These are phyloP conservation scores for Tetramitus jugosus DNA, from an alignment of 208 protist genomes.

Conservation along the genomic window DNA sequence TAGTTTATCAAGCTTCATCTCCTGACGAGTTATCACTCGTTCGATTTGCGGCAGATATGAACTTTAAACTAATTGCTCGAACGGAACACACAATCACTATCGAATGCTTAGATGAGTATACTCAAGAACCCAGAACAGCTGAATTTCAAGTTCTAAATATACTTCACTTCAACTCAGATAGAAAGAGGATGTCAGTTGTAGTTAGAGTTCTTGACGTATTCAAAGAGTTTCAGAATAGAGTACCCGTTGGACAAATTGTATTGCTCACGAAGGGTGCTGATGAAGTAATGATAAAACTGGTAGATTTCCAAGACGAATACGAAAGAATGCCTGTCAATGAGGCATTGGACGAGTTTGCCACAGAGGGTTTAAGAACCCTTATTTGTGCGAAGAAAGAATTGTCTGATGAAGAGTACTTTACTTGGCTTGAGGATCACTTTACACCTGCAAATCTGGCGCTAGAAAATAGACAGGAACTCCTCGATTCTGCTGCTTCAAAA, in stretches of 20 bases:
- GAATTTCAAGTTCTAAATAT: conserved; percentile 64
- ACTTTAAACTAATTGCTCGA: conserved; percentile 42
- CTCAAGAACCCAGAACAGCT: conserved; percentile 16
- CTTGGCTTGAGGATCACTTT: conserved; percentile 26
- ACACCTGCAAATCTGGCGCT: neutral
- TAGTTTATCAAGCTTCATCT: conserved; percentile 64
- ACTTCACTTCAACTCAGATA: conserved; percentile 53
- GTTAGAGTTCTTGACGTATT: conserved; percentile 12
- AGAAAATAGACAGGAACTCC: conserved; percentile 18
- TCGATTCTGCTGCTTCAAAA: conserved; percentile 21
- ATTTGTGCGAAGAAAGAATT: conserved; percentile 22
- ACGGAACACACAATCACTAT: conserved; percentile 38
- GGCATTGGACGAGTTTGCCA: conserved; percentile 28
- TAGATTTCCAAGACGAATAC: neutral
- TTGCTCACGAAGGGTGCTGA: conserved; percentile 18
- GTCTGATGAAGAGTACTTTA: conserved; percentile 19
- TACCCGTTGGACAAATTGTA: conserved; percentile 39
- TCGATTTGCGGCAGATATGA: conserved; percentile 50
- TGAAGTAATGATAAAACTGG: neutral
- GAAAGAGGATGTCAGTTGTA: conserved; percentile 53
- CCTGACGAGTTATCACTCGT: conserved; percentile 89
- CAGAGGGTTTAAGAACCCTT: conserved; percentile 42
- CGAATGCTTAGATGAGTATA: conserved; percentile 28
- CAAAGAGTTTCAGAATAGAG: neutral
- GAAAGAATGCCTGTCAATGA: neutral